A percentile compares a stretch with the other conserved stretches of the same genome.
phyloP scores from a whole-genome alignment of 176 grass and related monocot genomes.

The Raddia distichophylla region DNA sequence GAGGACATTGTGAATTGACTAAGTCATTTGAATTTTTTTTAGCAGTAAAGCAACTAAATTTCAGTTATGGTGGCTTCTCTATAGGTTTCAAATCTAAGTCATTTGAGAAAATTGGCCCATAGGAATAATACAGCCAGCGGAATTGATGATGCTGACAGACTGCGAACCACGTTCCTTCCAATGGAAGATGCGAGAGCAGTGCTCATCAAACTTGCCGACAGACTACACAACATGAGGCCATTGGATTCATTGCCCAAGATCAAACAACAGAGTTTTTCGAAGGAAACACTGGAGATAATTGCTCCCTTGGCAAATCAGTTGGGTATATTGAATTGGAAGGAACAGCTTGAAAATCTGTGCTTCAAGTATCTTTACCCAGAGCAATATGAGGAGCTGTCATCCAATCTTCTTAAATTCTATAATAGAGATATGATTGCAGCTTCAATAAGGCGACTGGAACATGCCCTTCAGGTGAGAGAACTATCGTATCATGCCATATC shows the following conservation, averaged over 20 bases:
- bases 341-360: slow-evolving; percentile 81
- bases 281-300: slow-evolving; percentile 82
- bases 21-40: no score
- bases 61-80: slow-evolving; percentile 3
- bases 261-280: slow-evolving; percentile 71
- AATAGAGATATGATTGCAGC: slow-evolving; percentile 70
- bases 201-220: slow-evolving; percentile 78
- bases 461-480: slow-evolving; percentile 65
- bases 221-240: slow-evolving; percentile 77
- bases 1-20: slow-evolving; percentile 17
- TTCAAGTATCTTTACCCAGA: slow-evolving; percentile 76
- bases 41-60: background rate
- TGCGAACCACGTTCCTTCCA: slow-evolving; percentile 74
- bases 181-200: slow-evolving; percentile 77
- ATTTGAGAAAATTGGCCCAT: slow-evolving; percentile 82
- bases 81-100: slow-evolving; percentile 82
- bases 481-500: slow-evolving; percentile 63
- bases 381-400: slow-evolving; percentile 58
- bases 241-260: slow-evolving; percentile 57
- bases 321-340: slow-evolving; percentile 76
- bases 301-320: slow-evolving; percentile 68
- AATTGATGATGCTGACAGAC: slow-evolving; percentile 69
- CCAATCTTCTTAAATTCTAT: slow-evolving; percentile 54
- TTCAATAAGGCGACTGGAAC: slow-evolving; percentile 62
- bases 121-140: slow-evolving; percentile 72